A percentile compares a stretch with the other conserved stretches of the same genome.
phyloP scores from a whole-genome alignment of 345 rosid genomes.

The Xanthoceras sorbifolium region DNA sequence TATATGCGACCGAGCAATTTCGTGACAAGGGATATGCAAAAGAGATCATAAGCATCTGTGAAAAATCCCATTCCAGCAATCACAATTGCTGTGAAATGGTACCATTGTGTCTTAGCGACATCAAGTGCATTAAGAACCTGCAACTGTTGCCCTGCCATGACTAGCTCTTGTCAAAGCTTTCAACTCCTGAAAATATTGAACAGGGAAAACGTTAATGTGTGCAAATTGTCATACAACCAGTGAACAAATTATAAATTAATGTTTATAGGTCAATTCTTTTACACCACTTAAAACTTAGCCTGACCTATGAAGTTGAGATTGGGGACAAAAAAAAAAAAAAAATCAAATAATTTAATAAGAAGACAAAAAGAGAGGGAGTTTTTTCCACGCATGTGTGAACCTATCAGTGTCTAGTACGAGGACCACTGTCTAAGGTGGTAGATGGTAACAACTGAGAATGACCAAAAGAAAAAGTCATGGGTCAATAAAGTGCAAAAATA shows the following conservation, averaged over 20 bases:
- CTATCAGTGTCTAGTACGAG: not conserved
- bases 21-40: conserved; percentile 73
- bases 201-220: too few species aligned
- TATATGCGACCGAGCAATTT: conserved; percentile 73
- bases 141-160: conserved; percentile 45
- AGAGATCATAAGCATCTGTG: conserved; percentile 80
- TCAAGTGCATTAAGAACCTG: conserved; percentile 67
- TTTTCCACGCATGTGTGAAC: not conserved
- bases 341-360: not conserved
- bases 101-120: conserved; percentile 57
- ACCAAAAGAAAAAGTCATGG: not conserved
- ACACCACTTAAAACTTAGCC: not conserved
- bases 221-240: not conserved
- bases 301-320: not conserved
- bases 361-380: not conserved
- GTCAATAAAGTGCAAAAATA: conserved; percentile 11
- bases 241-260: not conserved
- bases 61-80: conserved; percentile 90
- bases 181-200: not conserved
- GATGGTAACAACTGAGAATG: not conserved
- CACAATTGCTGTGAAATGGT: conserved; percentile 62
- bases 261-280: not conserved
- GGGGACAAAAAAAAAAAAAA: not conserved
- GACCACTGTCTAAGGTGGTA: not conserved
- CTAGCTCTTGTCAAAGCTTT: conserved; percentile 6